Evolutionary conservation across 352 stramenopile genomes (phyloP).

Genomic region (Globisporangium cystogenes): DNA sequence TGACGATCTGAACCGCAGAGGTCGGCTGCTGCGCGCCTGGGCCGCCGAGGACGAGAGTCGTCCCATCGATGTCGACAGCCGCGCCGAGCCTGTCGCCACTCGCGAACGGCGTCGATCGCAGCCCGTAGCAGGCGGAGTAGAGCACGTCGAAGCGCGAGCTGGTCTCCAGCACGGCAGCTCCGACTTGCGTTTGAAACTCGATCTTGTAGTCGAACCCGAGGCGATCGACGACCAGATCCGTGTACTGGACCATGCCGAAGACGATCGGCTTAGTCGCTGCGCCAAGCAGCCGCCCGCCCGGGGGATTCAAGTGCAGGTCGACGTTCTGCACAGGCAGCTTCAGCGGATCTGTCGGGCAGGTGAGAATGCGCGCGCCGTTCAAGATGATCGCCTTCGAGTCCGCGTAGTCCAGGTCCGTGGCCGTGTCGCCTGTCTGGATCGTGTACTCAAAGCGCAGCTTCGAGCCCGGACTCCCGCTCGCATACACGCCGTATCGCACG

Average conservation of each 20-base stretch:
- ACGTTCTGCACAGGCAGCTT: slow-evolving; percentile 39
- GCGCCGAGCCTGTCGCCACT: slow-evolving; percentile 49
- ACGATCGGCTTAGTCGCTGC: slow-evolving; percentile 35
- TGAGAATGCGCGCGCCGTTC: slow-evolving; percentile 68
- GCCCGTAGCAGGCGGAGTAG: slow-evolving; percentile 62
- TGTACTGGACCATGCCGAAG: slow-evolving; percentile 59
- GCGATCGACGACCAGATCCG: slow-evolving; percentile 65
- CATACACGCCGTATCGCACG: slow-evolving; percentile 51
- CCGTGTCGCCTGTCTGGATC: slow-evolving; percentile 64
- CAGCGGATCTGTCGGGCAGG: slow-evolving; percentile 33
- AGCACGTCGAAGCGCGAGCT: slow-evolving; percentile 57
- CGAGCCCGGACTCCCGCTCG: slow-evolving; percentile 40
- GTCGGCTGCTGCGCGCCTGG: slow-evolving; percentile 47
- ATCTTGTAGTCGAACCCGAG: slow-evolving; percentile 69
- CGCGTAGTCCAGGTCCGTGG: slow-evolving; percentile 62
- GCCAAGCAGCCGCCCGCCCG: slow-evolving; percentile 44
- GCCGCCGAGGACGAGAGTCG: slow-evolving; percentile 67
- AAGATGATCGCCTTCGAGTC: slow-evolving; percentile 45
- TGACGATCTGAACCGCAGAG: slow-evolving; percentile 72
- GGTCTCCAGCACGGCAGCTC: slow-evolving; percentile 34
- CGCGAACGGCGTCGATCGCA: slow-evolving; percentile 53
- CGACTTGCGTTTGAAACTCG: slow-evolving; percentile 42
- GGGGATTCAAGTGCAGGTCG: slow-evolving; percentile 76
- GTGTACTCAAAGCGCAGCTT: slow-evolving; percentile 71
- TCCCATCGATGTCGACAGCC: slow-evolving; percentile 62